Percentiles rank a stretch among this genome's conserved stretches.
Conservation (phyloP, 441 rosid species). For the Raphanus hybrid region DNA sequence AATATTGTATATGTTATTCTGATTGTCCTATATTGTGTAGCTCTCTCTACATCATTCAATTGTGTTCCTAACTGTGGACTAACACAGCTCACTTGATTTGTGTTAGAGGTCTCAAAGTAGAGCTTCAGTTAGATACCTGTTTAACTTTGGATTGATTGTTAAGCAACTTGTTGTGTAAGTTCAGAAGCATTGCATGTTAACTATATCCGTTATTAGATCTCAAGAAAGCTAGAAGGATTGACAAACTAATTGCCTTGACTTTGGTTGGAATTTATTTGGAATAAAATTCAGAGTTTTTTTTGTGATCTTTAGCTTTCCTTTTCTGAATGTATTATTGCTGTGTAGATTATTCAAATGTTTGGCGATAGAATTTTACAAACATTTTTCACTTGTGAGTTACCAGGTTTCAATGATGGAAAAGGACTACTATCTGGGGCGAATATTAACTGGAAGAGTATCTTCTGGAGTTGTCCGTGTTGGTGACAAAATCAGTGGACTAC, state of each 20-base stretch:
- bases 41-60: no score
- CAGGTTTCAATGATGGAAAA: conserved; percentile 99
- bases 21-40: not conserved
- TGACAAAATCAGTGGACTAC: conserved; percentile 83
- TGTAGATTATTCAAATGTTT: conserved; percentile 14
- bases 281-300: not conserved
- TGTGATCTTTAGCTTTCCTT: conserved; percentile 5
- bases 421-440: conserved; percentile 88
- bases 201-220: not conserved
- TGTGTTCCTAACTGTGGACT: not conserved
- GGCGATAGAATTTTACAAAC: conserved; percentile 4
- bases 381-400: conserved; percentile 19
- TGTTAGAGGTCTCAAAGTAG: no score
- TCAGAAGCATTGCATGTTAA: not conserved
- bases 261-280: not conserved
- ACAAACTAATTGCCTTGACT: conserved; percentile 4
- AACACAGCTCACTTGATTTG: no score
- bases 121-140: no score
- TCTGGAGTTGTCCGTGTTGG: conserved; percentile 81
- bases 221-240: conserved; percentile 14
- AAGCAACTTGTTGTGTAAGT: no score
- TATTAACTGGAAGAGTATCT: conserved; percentile 86
- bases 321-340: not conserved
- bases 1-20: conserved; percentile 8
- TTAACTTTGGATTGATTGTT: no score